Base-by-base conservation (phyloP, 129 eudicot species). In the sunflower (Helianthus annuus) region DNA sequence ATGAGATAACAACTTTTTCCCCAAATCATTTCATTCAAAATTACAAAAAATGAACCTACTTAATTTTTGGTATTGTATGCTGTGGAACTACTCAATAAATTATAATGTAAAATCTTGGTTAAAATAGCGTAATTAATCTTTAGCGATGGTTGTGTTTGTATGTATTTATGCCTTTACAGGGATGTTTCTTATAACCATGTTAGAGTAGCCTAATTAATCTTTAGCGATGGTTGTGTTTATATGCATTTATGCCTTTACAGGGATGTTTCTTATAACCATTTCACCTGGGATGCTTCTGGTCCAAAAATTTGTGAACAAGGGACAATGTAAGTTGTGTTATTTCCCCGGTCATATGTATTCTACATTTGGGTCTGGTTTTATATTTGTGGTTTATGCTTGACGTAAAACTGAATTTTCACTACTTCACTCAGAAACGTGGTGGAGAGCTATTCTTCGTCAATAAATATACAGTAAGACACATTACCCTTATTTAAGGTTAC, bases 181-280 rank as follows among this genome's bases (percentile, higher is more conserved):
- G 92, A 86, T 66, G 67, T 89, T 72, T 89, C 96, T 48, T 63
- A 82, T 49, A 89, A 89, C 84, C 63, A 80, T 71, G 22, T 19
- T 19, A 19, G 0, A 19, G 22, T 19, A 19, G 22, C 15, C 13
- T 48, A 48, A 48, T 12, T 12, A 48, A 48, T 0, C 4, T 3
- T 48, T 48, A 11, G n/a, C 3, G 0, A 12, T 16, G 17, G 24
- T 39, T 13, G 42, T 74, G 55, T 22, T 17, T 19, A 72, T 53
- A 55, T 19, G 56, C 49, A 46, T 36, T 15, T 59, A 57, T 78
- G 69, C 72, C 34, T 48, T 22, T 54, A 42, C 87, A 89, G 96
- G 78, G 91, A 86, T 66, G 67, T 89, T 72, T 89, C 96, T 48
- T 63, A 81, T 49, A 89, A 89, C 84, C 63, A 80, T 71, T 89